phyloP scores from a whole-genome alignment of 2,329 filamentous ascomycete genomes.

The Fusarium duplospermum region DNA sequence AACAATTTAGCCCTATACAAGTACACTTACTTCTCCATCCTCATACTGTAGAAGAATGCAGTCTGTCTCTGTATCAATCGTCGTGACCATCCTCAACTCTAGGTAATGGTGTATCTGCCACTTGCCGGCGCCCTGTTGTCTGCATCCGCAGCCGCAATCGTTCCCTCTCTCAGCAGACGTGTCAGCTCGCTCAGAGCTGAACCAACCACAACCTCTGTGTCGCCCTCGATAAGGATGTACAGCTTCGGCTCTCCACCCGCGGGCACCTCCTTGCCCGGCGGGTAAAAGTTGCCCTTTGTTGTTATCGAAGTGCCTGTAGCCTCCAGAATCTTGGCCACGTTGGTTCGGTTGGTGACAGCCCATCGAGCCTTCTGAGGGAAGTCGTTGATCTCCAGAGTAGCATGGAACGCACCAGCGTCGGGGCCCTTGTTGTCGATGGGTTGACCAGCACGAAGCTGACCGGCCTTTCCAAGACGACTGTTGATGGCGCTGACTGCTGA shows the following conservation, averaged over 20 bases:
- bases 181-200: conserved; percentile 92
- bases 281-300: conserved; percentile 93
- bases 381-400: conserved; percentile 98
- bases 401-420: conserved; percentile 95
- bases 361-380: conserved; percentile 98
- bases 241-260: conserved; percentile 87
- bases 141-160: conserved; percentile 88
- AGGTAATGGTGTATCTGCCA: conserved; percentile 89
- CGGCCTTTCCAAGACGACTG: conserved; percentile 87
- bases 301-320: conserved; percentile 96
- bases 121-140: conserved; percentile 81
- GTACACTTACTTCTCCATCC: not conserved
- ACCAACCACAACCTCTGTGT: conserved; percentile 92
- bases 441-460: conserved; percentile 89
- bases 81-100: conserved; percentile 39
- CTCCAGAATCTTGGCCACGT: conserved; percentile 97
- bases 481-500: conserved; percentile 94
- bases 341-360: conserved; percentile 98
- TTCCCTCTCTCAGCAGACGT: conserved; percentile 88
- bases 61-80: not conserved
- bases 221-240: conserved; percentile 97
- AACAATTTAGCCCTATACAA: not conserved
- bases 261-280: conserved; percentile 81
- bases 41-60: not conserved
- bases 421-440: conserved; percentile 99